These are phyloP conservation scores for Fusarium hostae DNA, from an alignment of 2,329 filamentous ascomycete species.

Conservation along the genomic window DNA sequence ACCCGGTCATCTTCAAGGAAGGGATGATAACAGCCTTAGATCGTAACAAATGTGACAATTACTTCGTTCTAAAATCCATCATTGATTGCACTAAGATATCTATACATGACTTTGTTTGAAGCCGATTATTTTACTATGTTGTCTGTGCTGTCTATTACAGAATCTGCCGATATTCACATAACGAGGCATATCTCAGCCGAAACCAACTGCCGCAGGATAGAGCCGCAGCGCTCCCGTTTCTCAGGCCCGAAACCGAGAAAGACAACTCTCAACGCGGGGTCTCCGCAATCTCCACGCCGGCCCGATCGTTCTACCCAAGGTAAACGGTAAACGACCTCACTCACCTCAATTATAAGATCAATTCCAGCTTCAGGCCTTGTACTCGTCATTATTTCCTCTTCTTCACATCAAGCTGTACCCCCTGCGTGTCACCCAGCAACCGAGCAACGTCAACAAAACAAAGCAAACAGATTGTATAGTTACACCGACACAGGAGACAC, in stretches of 20 bases:
- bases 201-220: constrained; percentile 30
- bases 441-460: constrained; percentile 1
- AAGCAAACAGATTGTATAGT: neutral
- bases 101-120: fast-evolving
- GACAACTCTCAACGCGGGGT: constrained; percentile 26
- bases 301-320: constrained; percentile 24
- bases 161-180: constrained; percentile 10
- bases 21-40: fast-evolving
- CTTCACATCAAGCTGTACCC: neutral
- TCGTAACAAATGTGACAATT: fast-evolving
- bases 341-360: constrained; percentile 28
- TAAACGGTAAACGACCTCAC: constrained; percentile 2
- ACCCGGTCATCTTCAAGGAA: neutral
- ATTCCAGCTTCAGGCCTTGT: neutral
- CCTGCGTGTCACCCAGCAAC: constrained; percentile 8
- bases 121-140: fast-evolving
- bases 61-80: neutral
- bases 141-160: fast-evolving
- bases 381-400: neutral
- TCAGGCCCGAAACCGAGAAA: constrained; percentile 1
- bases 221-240: neutral
- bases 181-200: constrained; percentile 22
- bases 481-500: neutral
- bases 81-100: fast-evolving
- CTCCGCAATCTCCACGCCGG: constrained; percentile 37